Evolutionary conservation across 805 yeast genomes (phyloP).

Genomic region (Scheffersomyces spartinae): DNA sequence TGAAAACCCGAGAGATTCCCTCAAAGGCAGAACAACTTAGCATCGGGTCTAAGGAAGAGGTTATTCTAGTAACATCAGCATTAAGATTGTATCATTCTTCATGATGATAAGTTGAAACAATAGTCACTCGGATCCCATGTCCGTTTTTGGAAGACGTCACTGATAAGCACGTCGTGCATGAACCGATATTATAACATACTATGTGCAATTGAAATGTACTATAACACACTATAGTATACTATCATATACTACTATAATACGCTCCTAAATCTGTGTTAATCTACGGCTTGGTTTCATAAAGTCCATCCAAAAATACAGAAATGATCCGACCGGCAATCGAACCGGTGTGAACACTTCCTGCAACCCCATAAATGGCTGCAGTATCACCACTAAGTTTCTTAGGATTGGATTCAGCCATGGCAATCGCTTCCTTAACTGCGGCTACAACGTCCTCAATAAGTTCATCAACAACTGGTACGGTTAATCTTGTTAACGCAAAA

Average conservation of each 20-base stretch:
- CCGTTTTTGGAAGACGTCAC: background rate
- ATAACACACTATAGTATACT: background rate
- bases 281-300: conserved; percentile 53
- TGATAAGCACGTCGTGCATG: background rate
- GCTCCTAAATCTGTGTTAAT: background rate
- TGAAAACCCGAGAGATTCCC: conserved; percentile 11
- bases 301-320: conserved; percentile 68
- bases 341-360: conserved; percentile 76
- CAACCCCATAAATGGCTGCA: conserved; percentile 90
- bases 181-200: background rate
- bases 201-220: background rate
- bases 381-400: conserved; percentile 39
- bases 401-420: conserved; percentile 18
- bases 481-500: conserved; percentile 71
- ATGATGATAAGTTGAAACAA: background rate
- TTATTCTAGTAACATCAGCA: conserved; percentile 1
- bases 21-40: conserved; percentile 3
- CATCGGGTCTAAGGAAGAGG: conserved; percentile 1
- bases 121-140: background rate
- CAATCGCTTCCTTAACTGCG: conserved; percentile 30
- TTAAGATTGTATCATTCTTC: conserved; percentile 3
- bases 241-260: background rate
- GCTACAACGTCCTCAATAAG: conserved; percentile 41
- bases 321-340: conserved; percentile 77
- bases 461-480: conserved; percentile 49